Evolutionary conservation across 805 yeast genomes (phyloP), one percentile per base, ranked within the genome.

Genomic region (Kuraishia floccosa): DNA sequence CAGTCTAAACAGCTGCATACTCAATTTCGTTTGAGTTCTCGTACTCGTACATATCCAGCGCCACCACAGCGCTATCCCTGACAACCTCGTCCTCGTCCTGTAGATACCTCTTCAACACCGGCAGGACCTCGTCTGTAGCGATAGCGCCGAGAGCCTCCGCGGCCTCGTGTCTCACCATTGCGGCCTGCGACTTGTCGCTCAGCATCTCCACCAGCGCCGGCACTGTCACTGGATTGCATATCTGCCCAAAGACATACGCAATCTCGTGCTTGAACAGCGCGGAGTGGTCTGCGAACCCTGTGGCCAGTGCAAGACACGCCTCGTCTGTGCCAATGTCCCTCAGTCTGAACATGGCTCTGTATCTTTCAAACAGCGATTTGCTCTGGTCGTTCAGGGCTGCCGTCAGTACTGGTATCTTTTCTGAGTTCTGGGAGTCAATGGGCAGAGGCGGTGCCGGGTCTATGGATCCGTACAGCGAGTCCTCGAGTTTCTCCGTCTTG

Each of bases 161-260:
- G 35, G 97, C 98, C 62, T 91, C 99, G 53, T 91, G 99, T 61
- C 99, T 80, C 21, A 93, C 98, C 99, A 91, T 91, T 40, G 93
- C 94, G 32, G 94, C 97, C 62, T 91, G 96, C 11, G 58, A 49
- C 36, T 66, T 71, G 54, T 83, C 73, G 43, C 75, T 75, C 44
- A 93, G 68, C 3, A 91, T 85, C 58, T 83, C 76, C 35, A 85
- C 68, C 39, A 93, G 70, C 14, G 89, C 65, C 24, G 96, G 95
- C 22, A 91, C 94, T 24, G 93, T 77, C 23, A 77, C 83, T 17
- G 97, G 96, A 56, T 83, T 85, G 53, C 94, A 82, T 52, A 91
- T 66, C 64, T 91, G 99, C 32, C 99, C 99, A 52, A 93, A 89
- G 4, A 93, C 96, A 51, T 91, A 91, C 16, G 98, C 97, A 46